These are phyloP conservation scores for Xylaria flabelliformis DNA, from an alignment of 495 filamentous ascomycete species.

Conservation along the genomic window DNA sequence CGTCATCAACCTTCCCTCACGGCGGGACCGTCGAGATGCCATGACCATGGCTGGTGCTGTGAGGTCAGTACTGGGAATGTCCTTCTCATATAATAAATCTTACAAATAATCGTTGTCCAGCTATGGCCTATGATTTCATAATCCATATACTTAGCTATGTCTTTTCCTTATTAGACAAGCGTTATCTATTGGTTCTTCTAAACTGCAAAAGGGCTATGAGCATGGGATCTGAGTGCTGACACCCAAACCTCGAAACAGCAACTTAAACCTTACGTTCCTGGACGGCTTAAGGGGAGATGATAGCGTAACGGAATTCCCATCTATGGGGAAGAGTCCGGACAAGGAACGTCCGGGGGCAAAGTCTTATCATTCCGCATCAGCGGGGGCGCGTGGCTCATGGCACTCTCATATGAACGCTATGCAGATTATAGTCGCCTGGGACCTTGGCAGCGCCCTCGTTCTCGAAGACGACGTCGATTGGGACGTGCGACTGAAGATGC, in stretches of 20 bases:
- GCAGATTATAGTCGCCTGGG: conserved; percentile 41
- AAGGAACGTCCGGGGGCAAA: neutral
- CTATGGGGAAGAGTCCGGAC: conserved; percentile 36
- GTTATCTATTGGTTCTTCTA: too few species aligned
- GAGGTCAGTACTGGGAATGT: neutral
- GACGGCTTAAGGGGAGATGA: conserved; percentile 56
- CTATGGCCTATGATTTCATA: neutral
- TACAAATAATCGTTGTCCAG: neutral
- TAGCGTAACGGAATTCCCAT: conserved; percentile 35
- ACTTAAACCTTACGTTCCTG: conserved; percentile 61
- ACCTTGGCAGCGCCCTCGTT: conserved; percentile 52
- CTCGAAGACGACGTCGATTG: conserved; percentile 60
- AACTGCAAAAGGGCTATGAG: neutral
- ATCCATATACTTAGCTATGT: neutral
- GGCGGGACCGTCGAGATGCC: conserved; percentile 69
- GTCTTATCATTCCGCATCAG: conserved; percentile 27
- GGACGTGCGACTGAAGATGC: conserved; percentile 53
- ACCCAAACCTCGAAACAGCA: conserved; percentile 38
- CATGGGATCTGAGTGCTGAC: neutral
- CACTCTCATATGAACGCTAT: conserved; percentile 55
- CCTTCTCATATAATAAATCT: neutral
- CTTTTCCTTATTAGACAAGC: neutral
- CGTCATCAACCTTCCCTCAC: conserved; percentile 65
- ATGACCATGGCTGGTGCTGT: conserved; percentile 58
- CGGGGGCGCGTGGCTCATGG: conserved; percentile 55